Conservation (phyloP, 768 basidiomycete species). For the Phaeotremella skinneri region DNA sequence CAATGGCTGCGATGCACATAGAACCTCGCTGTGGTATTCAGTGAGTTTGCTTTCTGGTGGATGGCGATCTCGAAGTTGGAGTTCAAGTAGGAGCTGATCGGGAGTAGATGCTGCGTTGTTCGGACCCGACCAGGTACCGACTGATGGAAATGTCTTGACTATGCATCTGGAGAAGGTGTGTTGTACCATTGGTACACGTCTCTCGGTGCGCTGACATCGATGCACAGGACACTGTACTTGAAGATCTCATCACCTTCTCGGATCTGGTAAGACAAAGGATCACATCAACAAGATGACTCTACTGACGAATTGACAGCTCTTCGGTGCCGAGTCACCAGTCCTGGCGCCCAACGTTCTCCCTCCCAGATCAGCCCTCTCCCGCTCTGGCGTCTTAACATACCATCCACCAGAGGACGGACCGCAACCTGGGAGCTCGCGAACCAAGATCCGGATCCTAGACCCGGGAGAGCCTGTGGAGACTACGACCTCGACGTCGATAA, state of each 20-base stretch:
- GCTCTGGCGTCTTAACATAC: conserved; percentile 34
- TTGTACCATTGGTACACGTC: not conserved
- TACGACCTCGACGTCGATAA: not conserved
- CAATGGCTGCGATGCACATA: conserved; percentile 30
- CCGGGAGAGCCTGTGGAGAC: conserved; percentile 3
- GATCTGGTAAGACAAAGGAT: conserved; percentile 58
- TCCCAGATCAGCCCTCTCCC: conserved; percentile 33
- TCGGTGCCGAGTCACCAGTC: conserved; percentile 27
- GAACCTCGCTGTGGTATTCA: conserved; percentile 88
- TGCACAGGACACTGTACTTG: conserved; percentile 69
- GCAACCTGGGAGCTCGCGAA: conserved; percentile 36
- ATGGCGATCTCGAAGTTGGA: no score
- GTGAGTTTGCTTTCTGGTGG: conserved; percentile 41
- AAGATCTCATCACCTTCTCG: conserved; percentile 74
- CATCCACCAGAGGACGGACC: conserved; percentile 32
- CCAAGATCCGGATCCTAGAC: conserved; percentile 28
- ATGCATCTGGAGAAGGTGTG: conserved; percentile 73
- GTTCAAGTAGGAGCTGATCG: conserved; percentile 2
- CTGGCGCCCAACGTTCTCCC: conserved; percentile 27
- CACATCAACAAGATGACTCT: not conserved
- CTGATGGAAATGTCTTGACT: conserved; percentile 69
- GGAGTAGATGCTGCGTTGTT: conserved; percentile 65
- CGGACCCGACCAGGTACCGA: conserved; percentile 85
- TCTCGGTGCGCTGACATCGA: not conserved
- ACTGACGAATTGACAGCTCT: conserved; percentile 30